Percentiles rank a stretch among this genome's conserved stretches.
Conservation (phyloP, 116 monocot species). For the Dioscorea cayenensis region DNA sequence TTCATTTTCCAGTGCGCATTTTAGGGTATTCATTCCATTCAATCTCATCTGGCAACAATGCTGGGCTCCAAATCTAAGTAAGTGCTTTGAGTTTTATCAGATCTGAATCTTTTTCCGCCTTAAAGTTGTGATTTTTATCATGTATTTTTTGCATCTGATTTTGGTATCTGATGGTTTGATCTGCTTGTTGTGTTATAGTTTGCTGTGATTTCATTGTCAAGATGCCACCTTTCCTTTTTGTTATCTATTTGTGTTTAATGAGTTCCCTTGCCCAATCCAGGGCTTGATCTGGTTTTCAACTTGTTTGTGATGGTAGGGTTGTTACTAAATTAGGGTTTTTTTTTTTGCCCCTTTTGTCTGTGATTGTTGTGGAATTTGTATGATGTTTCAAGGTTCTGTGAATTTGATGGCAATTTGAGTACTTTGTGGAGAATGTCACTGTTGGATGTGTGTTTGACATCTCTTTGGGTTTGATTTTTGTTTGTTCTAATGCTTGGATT, state of each 20-base stretch:
- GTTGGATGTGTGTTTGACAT: background rate
- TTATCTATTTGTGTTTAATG: background rate
- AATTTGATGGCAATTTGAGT: background rate
- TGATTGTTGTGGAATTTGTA: background rate
- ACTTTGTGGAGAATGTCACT: background rate
- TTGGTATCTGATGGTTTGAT: background rate
- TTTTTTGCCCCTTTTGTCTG: background rate
- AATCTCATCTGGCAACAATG: conserved; percentile 15
- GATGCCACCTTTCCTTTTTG: background rate
- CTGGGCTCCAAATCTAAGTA: conserved; percentile 25
- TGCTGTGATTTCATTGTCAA: background rate
- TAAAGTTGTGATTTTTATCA: background rate
- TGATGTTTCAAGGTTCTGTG: background rate
- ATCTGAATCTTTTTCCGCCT: conserved; percentile 7
- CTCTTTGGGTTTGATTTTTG: background rate
- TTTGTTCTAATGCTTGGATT: background rate
- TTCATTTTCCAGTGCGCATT: background rate
- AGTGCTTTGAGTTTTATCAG: conserved; percentile 2
- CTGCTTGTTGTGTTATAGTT: background rate
- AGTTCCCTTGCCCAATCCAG: background rate
- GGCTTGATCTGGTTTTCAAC: background rate
- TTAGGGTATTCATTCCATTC: background rate
- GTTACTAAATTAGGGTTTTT: background rate
- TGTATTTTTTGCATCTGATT: background rate
- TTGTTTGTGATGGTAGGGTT: too few relatives aligned